Base-by-base conservation (phyloP, 306 rosid species). In the barrel medic (Medicago truncatula) region DNA sequence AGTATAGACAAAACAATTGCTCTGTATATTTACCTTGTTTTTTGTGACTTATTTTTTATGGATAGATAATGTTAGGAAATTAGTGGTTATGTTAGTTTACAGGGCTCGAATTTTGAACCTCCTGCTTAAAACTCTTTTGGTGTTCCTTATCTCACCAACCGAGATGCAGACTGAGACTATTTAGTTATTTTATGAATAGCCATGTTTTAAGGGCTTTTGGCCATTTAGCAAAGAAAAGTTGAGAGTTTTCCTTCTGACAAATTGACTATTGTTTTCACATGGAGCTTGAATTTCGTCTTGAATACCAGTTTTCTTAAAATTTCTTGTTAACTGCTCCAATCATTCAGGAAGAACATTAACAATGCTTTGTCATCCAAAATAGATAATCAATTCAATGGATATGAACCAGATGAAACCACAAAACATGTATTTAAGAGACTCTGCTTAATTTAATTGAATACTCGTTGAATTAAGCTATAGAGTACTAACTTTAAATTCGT, bases 1-100 rank as follows among this genome's bases (percentile, higher is more conserved):
- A 47, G 39, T 73, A 82, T 77, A 86, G 85, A 39, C 34, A 63
- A 74, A 67, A 72, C 47, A 77, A 23, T 80, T 66, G 65, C 76
- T 49, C 74, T 85, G 71, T 79, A 76, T 23, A 71, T 80, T 61
- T 79, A 69, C 43, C 60, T 56, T 79, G 34, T 20, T 80, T 41
- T 50, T 65, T 57, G 64, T 71, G 25, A 71, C 12, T 59, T 28
- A n/a, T 14, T 59, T 28, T 60, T 25, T 11, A 56, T 52, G 18
- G 57, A 17, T 8, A 52, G 38, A 34, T 6, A 17, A 16, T 52
- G 61, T 20, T 56, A 56, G 61, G 7, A 56, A 9, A 9, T 56
- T 56, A 56, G 34, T 56, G 28, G 61, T 18, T 18, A 56, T 56
- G 61, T 54, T 53, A 9, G 61, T 18, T 54, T 46, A 6, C 15